phyloP scores from a whole-genome alignment of 768 basidiomycete species.

The Lepiota venenata region DNA sequence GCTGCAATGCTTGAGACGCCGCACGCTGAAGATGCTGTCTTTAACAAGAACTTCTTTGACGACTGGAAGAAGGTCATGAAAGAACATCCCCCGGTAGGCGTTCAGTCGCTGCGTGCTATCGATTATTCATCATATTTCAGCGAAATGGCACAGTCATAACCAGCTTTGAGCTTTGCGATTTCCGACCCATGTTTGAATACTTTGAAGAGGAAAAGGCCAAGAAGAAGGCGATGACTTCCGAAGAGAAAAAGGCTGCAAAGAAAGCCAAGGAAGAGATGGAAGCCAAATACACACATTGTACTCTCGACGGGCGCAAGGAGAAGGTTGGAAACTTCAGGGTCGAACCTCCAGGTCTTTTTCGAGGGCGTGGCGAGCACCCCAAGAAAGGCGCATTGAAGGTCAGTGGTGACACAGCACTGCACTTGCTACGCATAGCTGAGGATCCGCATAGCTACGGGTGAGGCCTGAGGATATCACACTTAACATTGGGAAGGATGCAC shows the following conservation, averaged over 20 bases:
- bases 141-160: slow-evolving; percentile 72
- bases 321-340: slow-evolving; percentile 98
- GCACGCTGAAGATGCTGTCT: slow-evolving; percentile 83
- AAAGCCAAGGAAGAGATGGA: slow-evolving; percentile 82
- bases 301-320: slow-evolving; percentile 96
- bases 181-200: slow-evolving; percentile 90
- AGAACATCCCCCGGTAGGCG: slow-evolving; percentile 76
- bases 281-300: slow-evolving; percentile 78
- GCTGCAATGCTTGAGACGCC: slow-evolving; percentile 90
- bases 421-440: slow-evolving; percentile 4
- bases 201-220: slow-evolving; percentile 90
- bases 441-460: slow-evolving; percentile 64
- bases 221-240: slow-evolving; percentile 81
- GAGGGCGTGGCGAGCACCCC: slow-evolving; percentile 97
- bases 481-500: slow-evolving; percentile 80
- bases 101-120: slow-evolving; percentile 10
- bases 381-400: slow-evolving; percentile 97
- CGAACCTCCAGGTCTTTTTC: slow-evolving; percentile 97
- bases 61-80: slow-evolving; percentile 82
- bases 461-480: slow-evolving; percentile 93
- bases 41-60: slow-evolving; percentile 94
- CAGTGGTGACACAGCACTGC: slow-evolving; percentile 18
- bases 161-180: slow-evolving; percentile 82
- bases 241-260: slow-evolving; percentile 92
- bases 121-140: slow-evolving; percentile 30